phyloP scores from a whole-genome alignment of 202 grass and related monocot species.

The Carex arenaria region DNA sequence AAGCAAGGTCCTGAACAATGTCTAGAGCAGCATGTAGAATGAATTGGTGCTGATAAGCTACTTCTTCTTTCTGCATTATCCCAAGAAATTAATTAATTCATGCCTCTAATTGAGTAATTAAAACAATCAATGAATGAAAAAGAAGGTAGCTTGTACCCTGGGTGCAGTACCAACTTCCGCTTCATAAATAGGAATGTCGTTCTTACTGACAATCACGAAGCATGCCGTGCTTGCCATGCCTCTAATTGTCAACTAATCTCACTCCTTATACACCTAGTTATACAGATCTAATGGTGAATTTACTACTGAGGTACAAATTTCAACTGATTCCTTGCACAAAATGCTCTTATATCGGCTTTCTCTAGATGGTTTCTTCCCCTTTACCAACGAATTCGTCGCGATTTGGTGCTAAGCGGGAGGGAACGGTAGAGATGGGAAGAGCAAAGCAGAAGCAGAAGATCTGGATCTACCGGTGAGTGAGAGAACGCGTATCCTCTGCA shows the following conservation, averaged over 20 bases:
- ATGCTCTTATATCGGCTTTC: background rate
- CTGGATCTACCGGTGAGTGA: background rate
- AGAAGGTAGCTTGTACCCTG: conserved; percentile 29
- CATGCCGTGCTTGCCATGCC: conserved; percentile 71
- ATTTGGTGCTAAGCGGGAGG: background rate
- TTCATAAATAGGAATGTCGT: conserved; percentile 86
- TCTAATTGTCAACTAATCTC: background rate
- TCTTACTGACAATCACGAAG: conserved; percentile 84
- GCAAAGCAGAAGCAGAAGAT: background rate
- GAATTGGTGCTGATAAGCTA: conserved; percentile 74
- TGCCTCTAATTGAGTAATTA: background rate
- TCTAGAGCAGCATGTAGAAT: conserved; percentile 77
- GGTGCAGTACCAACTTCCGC: conserved; percentile 71
- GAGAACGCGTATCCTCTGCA: too few species aligned
- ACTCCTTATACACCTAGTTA: background rate
- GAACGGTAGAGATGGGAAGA: background rate
- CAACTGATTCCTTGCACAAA: background rate
- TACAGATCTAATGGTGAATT: background rate
- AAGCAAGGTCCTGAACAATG: conserved; percentile 77
- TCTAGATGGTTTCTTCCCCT: background rate
- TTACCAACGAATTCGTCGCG: background rate
- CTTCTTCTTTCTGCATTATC: conserved; percentile 66
- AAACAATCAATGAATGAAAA: conserved; percentile 22
- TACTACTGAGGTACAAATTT: background rate
- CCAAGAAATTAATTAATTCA: background rate